Evolutionary conservation across 164 flowering plant species (phyloP).

Genomic region (Macadamia tetraphylla): DNA sequence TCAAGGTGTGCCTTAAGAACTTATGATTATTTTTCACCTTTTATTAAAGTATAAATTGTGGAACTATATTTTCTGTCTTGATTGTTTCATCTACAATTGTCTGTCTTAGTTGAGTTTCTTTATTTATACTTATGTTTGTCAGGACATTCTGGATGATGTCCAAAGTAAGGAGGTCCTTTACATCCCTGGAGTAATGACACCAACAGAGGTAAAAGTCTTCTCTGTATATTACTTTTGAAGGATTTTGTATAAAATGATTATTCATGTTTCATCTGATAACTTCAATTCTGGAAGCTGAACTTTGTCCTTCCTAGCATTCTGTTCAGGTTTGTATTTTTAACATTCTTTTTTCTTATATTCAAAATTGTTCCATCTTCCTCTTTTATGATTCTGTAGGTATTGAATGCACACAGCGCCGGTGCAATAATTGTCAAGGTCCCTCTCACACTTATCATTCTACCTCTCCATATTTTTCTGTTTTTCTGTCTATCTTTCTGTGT

Average conservation of each 20-base stretch:
- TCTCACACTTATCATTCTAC: background rate
- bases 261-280: background rate
- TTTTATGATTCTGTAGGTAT: slow-evolving; percentile 14
- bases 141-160: slow-evolving; percentile 50
- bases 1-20: slow-evolving; percentile 36
- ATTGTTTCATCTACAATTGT: background rate
- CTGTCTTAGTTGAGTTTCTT: background rate
- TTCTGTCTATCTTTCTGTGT: too few species aligned
- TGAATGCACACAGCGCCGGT: slow-evolving; percentile 20
- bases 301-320: background rate
- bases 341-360: background rate
- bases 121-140: slow-evolving; percentile 11
- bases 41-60: background rate
- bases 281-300: background rate
- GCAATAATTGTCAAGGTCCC: slow-evolving; percentile 29
- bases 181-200: slow-evolving; percentile 86
- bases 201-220: slow-evolving; percentile 62
- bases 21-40: background rate
- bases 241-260: background rate
- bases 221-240: slow-evolving; percentile 1
- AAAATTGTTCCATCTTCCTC: background rate
- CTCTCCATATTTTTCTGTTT: too few species aligned
- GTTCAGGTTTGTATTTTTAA: background rate
- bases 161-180: slow-evolving; percentile 44
- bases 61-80: too few species aligned